These are phyloP conservation scores for Hymenoscyphus salicellus DNA, from an alignment of 2,329 filamentous ascomycete genomes.

Conservation along the genomic window DNA sequence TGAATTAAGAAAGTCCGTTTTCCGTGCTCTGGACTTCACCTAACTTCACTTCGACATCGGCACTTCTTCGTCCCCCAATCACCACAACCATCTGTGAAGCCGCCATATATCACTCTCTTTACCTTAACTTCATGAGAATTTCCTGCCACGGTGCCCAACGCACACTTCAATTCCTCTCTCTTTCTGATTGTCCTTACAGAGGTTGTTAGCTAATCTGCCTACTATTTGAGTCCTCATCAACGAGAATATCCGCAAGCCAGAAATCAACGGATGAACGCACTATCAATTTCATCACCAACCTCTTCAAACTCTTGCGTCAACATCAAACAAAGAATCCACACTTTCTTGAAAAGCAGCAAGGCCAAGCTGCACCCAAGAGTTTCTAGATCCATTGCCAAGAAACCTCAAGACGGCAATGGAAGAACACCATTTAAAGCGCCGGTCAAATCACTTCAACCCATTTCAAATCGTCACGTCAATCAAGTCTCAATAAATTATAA, in stretches of 20 bases:
- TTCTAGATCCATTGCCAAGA: slow-evolving; percentile 1
- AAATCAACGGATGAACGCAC: background rate
- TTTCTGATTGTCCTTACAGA: no score
- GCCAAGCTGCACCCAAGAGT: slow-evolving; percentile 3
- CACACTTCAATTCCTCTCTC: no score
- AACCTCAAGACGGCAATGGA: background rate
- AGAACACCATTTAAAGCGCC: background rate
- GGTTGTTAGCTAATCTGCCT: no score
- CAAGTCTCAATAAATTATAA: background rate
- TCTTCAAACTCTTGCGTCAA: background rate
- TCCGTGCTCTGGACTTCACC: background rate
- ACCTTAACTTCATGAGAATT: background rate
- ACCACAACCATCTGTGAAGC: no score
- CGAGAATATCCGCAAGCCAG: no score
- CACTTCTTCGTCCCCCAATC: background rate
- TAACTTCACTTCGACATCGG: background rate
- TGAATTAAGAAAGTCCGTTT: background rate
- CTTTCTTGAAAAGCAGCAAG: background rate
- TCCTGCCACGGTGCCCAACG: no score
- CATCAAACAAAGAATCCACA: background rate
- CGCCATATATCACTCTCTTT: no score
- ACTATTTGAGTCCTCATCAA: no score
- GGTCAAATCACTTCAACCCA: background rate
- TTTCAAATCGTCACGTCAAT: background rate
- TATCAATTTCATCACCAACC: background rate